phyloP scores from a whole-genome alignment of 208 protist species.

The Trypanosomatidae sp. region DNA sequence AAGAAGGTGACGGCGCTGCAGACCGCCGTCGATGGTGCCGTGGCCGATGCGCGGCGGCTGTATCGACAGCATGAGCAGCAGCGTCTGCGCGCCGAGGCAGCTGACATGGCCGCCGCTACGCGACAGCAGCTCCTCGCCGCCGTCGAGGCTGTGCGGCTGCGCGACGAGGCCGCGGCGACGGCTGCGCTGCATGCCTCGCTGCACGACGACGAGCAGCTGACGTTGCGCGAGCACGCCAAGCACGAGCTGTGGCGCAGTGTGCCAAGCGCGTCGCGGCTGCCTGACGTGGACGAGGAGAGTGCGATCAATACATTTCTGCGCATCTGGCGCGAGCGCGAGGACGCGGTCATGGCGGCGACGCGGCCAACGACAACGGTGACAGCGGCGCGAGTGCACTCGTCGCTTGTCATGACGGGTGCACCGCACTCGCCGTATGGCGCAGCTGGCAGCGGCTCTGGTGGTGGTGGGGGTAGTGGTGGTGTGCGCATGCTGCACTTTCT shows the following conservation, averaged over 20 bases:
- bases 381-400: background rate
- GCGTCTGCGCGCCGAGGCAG: too few relatives aligned
- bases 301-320: conserved; percentile 86
- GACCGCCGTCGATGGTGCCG: too few relatives aligned
- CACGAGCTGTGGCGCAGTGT: conserved; percentile 57
- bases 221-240: conserved; percentile 66
- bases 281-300: conserved; percentile 51
- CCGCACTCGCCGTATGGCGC: background rate
- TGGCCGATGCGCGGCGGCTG: too few relatives aligned
- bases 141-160: too few relatives aligned
- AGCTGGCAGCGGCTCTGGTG: background rate
- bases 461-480: background rate
- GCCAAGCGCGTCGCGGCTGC: conserved; percentile 54
- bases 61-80: too few relatives aligned
- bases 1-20: too few relatives aligned
- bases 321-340: conserved; percentile 56
- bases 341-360: conserved; percentile 7
- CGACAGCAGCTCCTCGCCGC: too few relatives aligned
- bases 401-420: background rate
- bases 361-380: conserved; percentile 21
- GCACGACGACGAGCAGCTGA: conserved; percentile 31
- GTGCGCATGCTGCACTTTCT: conserved; percentile 16
- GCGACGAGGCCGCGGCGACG: too few relatives aligned
- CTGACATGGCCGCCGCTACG: too few relatives aligned
- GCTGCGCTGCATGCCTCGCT: too few relatives aligned